Evolutionary conservation across 108 stramenopile genomes (phyloP).

Genomic region (Cylindrotheca closterium): DNA sequence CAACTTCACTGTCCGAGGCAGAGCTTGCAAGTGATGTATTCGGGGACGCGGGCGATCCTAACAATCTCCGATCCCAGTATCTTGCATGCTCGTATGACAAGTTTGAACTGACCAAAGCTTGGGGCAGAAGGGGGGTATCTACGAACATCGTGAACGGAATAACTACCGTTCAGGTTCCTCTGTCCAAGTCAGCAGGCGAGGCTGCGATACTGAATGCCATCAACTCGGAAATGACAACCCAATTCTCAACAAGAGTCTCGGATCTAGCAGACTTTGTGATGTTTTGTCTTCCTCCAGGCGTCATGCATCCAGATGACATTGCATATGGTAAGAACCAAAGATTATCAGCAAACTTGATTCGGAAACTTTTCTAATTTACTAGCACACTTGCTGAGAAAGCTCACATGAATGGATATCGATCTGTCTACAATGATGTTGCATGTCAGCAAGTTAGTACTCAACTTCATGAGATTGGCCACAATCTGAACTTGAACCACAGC

Average conservation of each 20-base stretch:
- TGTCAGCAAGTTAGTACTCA: conserved; percentile 33
- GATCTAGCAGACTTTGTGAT: conserved; percentile 29
- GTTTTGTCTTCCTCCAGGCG: conserved; percentile 55
- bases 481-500: conserved; percentile 42
- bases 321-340: conserved; percentile 16
- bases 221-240: neutral
- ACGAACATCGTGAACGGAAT: neutral
- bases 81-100: conserved; percentile 23
- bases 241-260: neutral
- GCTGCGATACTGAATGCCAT: neutral
- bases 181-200: neutral
- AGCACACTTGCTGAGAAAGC: conserved; percentile 25
- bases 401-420: conserved; percentile 35
- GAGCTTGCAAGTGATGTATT: neutral
- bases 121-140: neutral
- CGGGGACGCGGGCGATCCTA: conserved; percentile 7
- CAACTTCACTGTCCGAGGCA: neutral
- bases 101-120: conserved; percentile 12
- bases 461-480: conserved; percentile 68
- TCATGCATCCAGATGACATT: conserved; percentile 2
- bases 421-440: conserved; percentile 55
- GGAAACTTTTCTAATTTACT: too few species aligned
- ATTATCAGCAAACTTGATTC: neutral
- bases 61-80: conserved; percentile 28
- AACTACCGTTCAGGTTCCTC: neutral